Evolutionary conservation across 176 grass and related monocot species (phyloP), one percentile per base, ranked within the genome.

Genomic region (Avena insularis): DNA sequence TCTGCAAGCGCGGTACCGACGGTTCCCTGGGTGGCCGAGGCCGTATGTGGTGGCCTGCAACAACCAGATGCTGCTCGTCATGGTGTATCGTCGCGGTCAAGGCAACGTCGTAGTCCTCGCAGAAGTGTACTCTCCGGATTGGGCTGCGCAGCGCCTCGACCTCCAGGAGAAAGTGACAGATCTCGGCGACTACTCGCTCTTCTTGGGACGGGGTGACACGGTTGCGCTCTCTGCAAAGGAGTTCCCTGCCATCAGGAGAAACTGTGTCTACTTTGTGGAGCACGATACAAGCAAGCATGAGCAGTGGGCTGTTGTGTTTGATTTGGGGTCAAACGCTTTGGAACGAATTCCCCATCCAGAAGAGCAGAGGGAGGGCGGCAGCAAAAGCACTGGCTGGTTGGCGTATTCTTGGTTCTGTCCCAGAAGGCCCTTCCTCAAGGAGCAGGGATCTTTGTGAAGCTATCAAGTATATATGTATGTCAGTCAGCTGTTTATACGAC

Each of bases 131-230:
- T 12, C 1, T 8, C 79, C 45, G 13, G 59, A 81, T 5, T 81
- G 79, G 59, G 43, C 8, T 0, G 38, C 20, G 13, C 38, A 17
- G 13, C 12, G 0, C 5, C 59, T 64, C 4, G 78, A 81, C 36
- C 59, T 81, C 43, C 14, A 4, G 14, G 14, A 81, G 2, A 65
- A 6, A 40, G 21, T 81, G 59, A 31, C 79, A 0, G 21, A 81
- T 31, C 21, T 65, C 13, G 43, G 79, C 3, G 79, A 65, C 20
- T 6, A 65, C 58, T 80, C 58, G n/a, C 78, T 80, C 6, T 80
- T 80, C 38, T 9, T 80, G 38, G 78, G 78, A 0, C 78, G 59
- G 7, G 78, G 59, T 17, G 78, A 80, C 43, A 25, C 59, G 14
- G 21, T 80, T 8, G 78, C 43, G 0, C 79, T 81, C 79, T 65